Conservation (phyloP, 2,329 filamentous ascomycete species). For the Alternaria alternata region DNA sequence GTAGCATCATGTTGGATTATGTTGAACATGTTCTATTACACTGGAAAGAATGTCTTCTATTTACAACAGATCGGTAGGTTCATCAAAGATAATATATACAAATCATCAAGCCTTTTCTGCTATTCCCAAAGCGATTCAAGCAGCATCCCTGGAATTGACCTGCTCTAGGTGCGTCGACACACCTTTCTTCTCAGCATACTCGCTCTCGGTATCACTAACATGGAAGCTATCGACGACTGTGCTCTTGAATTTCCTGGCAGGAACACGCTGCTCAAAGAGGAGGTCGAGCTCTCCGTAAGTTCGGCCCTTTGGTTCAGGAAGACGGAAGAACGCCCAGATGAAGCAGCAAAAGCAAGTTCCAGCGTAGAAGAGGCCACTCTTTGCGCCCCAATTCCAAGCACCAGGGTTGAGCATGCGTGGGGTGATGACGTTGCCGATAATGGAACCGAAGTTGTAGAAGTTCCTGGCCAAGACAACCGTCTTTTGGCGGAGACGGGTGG, state of each 20-base stretch:
- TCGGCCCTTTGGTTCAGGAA: conserved; percentile 80
- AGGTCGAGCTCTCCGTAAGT: conserved; percentile 87
- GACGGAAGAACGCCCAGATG: conserved; percentile 79
- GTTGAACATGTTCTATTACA: neutral
- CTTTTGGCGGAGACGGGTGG: conserved; percentile 85
- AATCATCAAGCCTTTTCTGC: neutral
- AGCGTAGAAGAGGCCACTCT: conserved; percentile 86
- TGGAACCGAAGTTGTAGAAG: conserved; percentile 77
- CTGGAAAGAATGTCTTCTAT: neutral
- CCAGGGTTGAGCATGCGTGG: conserved; percentile 49
- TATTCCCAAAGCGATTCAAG: neutral
- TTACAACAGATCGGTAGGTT: neutral
- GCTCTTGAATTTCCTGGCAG: conserved; percentile 42
- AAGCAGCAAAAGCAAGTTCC: conserved; percentile 80
- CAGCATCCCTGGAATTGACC: conserved; percentile 26
- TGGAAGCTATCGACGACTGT: conserved; percentile 40
- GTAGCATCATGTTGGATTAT: neutral
- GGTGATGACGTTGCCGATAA: conserved; percentile 68
- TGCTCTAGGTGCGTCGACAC: conserved; percentile 37
- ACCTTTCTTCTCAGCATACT: conserved; percentile 35
- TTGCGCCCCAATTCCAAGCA: conserved; percentile 73
- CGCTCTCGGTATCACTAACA: conserved; percentile 27
- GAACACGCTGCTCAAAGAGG: conserved; percentile 70
- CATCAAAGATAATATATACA: conserved; percentile 10
- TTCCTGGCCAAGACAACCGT: conserved; percentile 86